Base-by-base conservation (phyloP, 331 rosid genomes). In the Acacia pycnantha region DNA sequence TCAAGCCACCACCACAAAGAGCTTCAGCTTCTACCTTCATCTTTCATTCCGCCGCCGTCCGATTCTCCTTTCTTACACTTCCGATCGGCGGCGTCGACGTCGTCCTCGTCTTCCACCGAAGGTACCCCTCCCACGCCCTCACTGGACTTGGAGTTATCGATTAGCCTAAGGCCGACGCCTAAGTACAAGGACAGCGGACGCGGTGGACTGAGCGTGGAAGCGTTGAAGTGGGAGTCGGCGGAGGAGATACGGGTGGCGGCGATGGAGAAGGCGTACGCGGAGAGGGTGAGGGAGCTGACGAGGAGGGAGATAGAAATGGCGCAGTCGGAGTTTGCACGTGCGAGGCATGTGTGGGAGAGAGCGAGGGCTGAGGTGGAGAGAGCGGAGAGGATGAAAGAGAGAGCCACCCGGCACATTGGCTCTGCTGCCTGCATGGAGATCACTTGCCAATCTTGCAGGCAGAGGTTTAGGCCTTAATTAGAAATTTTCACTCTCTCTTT, bases 291-390 rank as follows among this genome's bases (percentile, higher is more conserved):
- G 62, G 99, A 93, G 82, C 86, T 93, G 65, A 91, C 97, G 37
- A 84, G 92, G 87, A 81, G 97, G 51, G 99, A 95, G 81, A 95
- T 95, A 92, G 99, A 95, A 86, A 80, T 92, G 89, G 99, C 99
- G 58, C 94, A 95, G 77, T 67, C 92, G 50, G 99, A 95, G 90
- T 95, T 95, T 70, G 82, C 94, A 11, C 90, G 94, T 67, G 99
- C 99, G 14, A 82, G 98, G 66, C 90, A 92, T 85, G 81, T 92
- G 93, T 92, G 99, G 99, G 98, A 95, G 87, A 88, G 98, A 31
- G 97, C 99, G 0, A 84, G 98, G 50, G 94, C 90, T 13, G 99
- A 95, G 41, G 94, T 91, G 1, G 97, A 95, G 29, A 87, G 77
- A 18, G 98, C 99, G 0, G 99, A 95, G 86, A 83, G 90, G 59